These are phyloP conservation scores for Botrytis squamosa DNA, from an alignment of 2,329 filamentous ascomycete genomes.

Conservation along the genomic window DNA sequence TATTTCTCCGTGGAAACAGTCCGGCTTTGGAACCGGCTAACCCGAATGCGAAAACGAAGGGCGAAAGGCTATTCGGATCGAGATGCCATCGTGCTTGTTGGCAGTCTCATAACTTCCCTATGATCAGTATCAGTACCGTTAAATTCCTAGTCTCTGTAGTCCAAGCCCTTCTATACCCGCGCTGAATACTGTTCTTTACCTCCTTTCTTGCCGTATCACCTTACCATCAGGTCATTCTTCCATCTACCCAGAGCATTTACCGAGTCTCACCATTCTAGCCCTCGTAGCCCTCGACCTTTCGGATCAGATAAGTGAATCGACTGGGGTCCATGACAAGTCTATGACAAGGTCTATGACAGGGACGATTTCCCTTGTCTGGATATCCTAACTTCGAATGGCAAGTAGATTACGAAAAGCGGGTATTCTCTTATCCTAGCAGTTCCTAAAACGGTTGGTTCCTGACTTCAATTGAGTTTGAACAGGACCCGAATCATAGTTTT, in stretches of 20 bases:
- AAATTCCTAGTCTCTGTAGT: neutral
- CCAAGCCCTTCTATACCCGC: neutral
- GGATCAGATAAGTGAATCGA: conserved; percentile 13
- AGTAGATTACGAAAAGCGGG: neutral
- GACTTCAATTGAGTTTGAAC: neutral
- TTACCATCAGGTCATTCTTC: neutral
- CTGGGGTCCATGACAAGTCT: neutral
- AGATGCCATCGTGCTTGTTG: neutral
- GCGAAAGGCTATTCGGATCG: neutral
- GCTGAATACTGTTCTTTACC: neutral
- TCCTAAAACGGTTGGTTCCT: neutral
- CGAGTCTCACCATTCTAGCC: neutral
- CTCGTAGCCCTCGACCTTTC: neutral
- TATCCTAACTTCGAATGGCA: neutral
- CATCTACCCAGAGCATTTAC: neutral
- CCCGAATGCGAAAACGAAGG: neutral
- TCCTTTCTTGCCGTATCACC: neutral
- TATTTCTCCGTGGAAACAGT: neutral
- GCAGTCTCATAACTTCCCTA: neutral
- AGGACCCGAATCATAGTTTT: neutral
- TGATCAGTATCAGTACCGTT: neutral
- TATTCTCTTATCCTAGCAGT: neutral
- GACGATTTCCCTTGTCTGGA: neutral
- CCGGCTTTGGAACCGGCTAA: neutral
- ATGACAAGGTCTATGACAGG: neutral